A percentile compares a stretch with the other conserved stretches of the same genome.
Evolutionary conservation across 805 yeast genomes (phyloP).

Genomic region (Candida multigemmis): DNA sequence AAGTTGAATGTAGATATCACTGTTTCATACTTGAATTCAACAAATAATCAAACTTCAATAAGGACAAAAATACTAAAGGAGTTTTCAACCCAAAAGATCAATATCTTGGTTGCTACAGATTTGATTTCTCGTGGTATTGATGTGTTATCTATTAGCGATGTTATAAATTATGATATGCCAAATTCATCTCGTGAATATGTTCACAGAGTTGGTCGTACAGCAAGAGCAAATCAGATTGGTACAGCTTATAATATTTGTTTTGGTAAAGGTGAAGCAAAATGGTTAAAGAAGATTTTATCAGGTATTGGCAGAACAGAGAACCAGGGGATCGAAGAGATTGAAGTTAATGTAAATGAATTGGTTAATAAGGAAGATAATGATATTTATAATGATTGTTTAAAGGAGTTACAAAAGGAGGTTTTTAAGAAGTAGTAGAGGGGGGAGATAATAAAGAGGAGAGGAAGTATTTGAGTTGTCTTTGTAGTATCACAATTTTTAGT

Average conservation of each 20-base stretch:
- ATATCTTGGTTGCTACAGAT: slow-evolving; percentile 72
- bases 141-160: slow-evolving; percentile 57
- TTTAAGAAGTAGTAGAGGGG: too few species aligned
- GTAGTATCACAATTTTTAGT: too few species aligned
- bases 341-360: slow-evolving; percentile 11
- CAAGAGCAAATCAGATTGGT: slow-evolving; percentile 82
- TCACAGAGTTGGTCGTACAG: slow-evolving; percentile 95
- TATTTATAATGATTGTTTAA: slow-evolving; percentile 16
- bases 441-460: too few species aligned
- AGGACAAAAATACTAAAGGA: slow-evolving; percentile 50
- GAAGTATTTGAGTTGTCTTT: too few species aligned
- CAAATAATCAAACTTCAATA: slow-evolving; percentile 37
- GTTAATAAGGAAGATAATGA: slow-evolving; percentile 14
- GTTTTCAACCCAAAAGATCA: slow-evolving; percentile 46
- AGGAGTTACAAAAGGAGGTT: slow-evolving; percentile 13
- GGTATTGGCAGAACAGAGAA: slow-evolving; percentile 36
- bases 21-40: slow-evolving; percentile 47
- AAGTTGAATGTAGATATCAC: slow-evolving; percentile 8
- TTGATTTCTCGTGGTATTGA: slow-evolving; percentile 95
- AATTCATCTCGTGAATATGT: slow-evolving; percentile 83
- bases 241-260: slow-evolving; percentile 63
- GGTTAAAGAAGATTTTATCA: slow-evolving; percentile 42
- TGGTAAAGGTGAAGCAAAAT: slow-evolving; percentile 71
- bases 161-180: slow-evolving; percentile 88
- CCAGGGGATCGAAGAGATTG: slow-evolving; percentile 9